phyloP scores from a whole-genome alignment of 1,139 yeast species.

The Zygosaccharomyces pseudobailii region DNA sequence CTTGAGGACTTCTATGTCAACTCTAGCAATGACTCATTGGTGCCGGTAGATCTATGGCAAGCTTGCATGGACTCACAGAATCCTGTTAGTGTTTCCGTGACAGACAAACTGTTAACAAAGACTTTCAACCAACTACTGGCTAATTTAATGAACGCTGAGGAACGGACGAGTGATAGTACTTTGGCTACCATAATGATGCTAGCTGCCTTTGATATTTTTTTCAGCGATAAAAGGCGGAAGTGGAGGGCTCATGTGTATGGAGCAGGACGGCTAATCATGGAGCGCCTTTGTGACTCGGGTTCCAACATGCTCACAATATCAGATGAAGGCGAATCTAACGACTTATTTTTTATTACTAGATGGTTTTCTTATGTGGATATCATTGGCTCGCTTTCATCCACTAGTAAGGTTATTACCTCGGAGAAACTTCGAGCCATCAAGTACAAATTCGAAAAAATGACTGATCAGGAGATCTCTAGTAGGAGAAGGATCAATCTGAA shows the following conservation, averaged over 20 bases:
- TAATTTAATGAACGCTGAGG: constrained; percentile 47
- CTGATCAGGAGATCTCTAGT: background rate
- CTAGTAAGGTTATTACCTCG: constrained; percentile 3
- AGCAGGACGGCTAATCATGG: constrained; percentile 58
- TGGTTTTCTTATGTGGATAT: constrained; percentile 73
- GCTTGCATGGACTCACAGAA: background rate
- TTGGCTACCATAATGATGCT: constrained; percentile 59
- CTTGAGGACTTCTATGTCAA: background rate
- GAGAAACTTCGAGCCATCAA: constrained; percentile 2
- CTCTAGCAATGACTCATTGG: background rate
- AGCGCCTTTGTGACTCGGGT: constrained; percentile 10
- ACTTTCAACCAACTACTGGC: constrained; percentile 42
- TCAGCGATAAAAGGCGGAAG: constrained; percentile 39
- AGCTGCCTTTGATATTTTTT: constrained; percentile 59
- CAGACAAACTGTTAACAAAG: constrained; percentile 3
- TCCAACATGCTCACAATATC: background rate
- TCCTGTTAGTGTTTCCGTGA: background rate
- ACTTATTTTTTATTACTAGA: constrained; percentile 57
- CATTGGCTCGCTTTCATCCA: constrained; percentile 40
- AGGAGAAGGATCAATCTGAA: constrained; percentile 16
- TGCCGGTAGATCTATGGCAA: background rate
- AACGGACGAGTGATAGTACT: constrained; percentile 61
- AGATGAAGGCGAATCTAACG: constrained; percentile 35
- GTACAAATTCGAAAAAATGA: constrained; percentile 1
- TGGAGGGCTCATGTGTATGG: constrained; percentile 68